Base-by-base conservation (phyloP, 306 rosid species). In the Dryas drummondii region DNA sequence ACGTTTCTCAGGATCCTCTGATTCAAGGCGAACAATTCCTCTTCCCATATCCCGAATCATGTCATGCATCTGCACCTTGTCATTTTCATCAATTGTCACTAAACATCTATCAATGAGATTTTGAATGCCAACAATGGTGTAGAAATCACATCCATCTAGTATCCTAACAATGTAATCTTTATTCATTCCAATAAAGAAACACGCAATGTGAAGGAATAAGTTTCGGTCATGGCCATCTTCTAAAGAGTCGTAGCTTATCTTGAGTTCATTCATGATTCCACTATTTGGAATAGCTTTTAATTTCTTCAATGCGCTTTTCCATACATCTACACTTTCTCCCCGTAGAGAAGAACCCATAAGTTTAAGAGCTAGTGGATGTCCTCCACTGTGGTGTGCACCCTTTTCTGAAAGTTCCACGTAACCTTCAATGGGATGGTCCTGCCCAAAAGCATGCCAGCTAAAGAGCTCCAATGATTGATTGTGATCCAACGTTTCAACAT, bases 341-440 rank as follows among this genome's bases (percentile, higher is more conserved):
- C 1, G 4, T 2, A 45, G 0, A 2, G 53, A 44, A 45, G 70
- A 66, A 9, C 71, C 71, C 41, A 66, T n/a, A 45, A 66, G 10
- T 46, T 66, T 1, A 12, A 66, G 54, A 19, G 71, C 71, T 66
- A 66, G 19, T 19, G 54, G 71, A 66, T 45, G 70, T 17, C 70
- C 40, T n/a, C 16, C 16, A 1, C 32, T 4, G 0, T n/a, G 52
- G 3, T 2, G 16, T 0, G 4, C 37, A 8, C 42, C 0, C 7
- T 7, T 10, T n/a, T 44, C 0, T 1, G 70, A 66, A 19, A 9
- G 47, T 17, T 46, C 4, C n/a, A 9, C 10, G n/a, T 66, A 66
- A 66, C 55, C 55, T 19, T 46, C 55, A 45, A 12, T 1, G 1
- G 54, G 71, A 45, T 17, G 53, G 1, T 17, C 41, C 6, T 19